phyloP scores from a whole-genome alignment of 2,329 filamentous ascomycete genomes.

The Cercospora berteroae region DNA sequence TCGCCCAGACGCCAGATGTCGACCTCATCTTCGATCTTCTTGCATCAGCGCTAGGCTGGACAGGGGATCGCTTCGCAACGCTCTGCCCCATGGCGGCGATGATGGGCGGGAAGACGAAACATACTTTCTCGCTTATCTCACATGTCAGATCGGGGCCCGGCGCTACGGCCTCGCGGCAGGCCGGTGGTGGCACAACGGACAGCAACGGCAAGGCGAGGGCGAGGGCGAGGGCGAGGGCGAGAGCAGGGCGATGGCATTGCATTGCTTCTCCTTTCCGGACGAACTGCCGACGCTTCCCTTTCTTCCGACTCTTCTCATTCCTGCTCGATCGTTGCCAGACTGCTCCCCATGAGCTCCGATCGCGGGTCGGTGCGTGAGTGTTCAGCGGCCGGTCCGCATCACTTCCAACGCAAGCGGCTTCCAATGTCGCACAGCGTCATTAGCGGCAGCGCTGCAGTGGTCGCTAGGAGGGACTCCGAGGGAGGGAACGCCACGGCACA shows the following conservation, averaged over 20 bases:
- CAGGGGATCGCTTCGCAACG: background rate
- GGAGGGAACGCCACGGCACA: background rate
- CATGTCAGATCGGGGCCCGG: constrained; percentile 5
- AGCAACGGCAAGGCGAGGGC: background rate
- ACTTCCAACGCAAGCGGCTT: background rate
- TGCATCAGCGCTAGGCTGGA: background rate
- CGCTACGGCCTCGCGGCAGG: background rate
- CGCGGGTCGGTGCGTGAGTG: background rate
- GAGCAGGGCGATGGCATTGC: background rate
- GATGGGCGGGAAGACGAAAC: constrained; percentile 1
- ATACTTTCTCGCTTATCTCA: constrained; percentile 11
- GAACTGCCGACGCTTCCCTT: background rate
- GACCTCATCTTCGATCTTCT: constrained; percentile 4
- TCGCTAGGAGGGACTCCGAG: background rate
- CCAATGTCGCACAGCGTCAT: background rate
- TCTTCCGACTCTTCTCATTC: background rate
- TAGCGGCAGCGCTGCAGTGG: background rate
- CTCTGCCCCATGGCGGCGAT: background rate
- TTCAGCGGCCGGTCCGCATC: background rate
- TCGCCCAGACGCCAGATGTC: constrained; percentile 1
- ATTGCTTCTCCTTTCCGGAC: background rate
- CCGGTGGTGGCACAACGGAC: background rate
- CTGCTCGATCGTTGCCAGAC: background rate
- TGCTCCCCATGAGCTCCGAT: background rate
- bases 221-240: background rate